Percentiles rank a stretch among this genome's conserved stretches.
Evolutionary conservation across 306 rosid species (phyloP).

Genomic region (Sicyos baderoa): DNA sequence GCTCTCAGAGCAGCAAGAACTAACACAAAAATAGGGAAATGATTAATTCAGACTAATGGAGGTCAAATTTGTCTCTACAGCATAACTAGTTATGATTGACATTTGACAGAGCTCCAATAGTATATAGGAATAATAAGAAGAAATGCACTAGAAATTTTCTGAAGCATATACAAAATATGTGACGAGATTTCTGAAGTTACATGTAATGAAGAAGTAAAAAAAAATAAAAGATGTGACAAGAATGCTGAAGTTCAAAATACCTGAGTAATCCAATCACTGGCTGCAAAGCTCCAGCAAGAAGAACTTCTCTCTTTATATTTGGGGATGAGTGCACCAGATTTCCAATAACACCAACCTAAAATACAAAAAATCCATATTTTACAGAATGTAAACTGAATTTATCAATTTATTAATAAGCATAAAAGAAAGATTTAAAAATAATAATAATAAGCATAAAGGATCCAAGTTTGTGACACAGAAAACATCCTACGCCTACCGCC

Average conservation of each 20-base stretch:
- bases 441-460: conserved; percentile 21
- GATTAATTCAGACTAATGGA: not conserved
- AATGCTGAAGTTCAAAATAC: conserved; percentile 28
- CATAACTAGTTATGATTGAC: conserved; percentile 9
- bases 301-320: conserved; percentile 88
- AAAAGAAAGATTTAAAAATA: too few relatives aligned
- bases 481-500: conserved; percentile 72
- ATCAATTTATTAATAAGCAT: not conserved
- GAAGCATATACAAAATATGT: not conserved
- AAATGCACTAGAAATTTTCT: not conserved
- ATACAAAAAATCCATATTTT: conserved; percentile 29
- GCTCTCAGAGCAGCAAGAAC: conserved; percentile 96
- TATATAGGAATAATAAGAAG: not conserved
- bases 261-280: conserved; percentile 95
- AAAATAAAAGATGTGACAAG: not conserved
- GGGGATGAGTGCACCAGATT: conserved; percentile 99
- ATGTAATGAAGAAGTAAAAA: not conserved
- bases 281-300: conserved; percentile 90
- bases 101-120: not conserved
- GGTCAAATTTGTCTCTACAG: not conserved
- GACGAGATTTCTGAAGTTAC: not conserved
- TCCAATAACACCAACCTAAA: conserved; percentile 96
- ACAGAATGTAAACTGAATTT: conserved; percentile 20
- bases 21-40: conserved; percentile 22
- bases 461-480: not conserved